Conservation (phyloP, 306 rosid genomes). For the Medicago ruthenica region DNA sequence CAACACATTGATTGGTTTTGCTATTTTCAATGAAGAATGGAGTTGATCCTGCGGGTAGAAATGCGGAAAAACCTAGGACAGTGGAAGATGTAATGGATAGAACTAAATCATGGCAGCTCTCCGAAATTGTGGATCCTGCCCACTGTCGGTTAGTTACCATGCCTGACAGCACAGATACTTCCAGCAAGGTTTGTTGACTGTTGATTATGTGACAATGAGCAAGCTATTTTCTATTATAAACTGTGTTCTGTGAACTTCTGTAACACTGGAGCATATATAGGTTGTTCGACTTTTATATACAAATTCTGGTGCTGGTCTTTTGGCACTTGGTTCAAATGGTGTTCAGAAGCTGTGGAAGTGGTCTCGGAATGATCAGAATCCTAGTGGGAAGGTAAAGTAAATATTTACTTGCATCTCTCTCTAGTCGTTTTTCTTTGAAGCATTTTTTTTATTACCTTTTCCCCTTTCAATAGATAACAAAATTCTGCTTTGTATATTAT, state of each 20-base stretch:
- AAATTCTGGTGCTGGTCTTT: slow-evolving; percentile 75
- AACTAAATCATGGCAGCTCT: slow-evolving; percentile 77
- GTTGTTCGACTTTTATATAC: slow-evolving; percentile 82
- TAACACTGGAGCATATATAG: slow-evolving; percentile 45
- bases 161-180: slow-evolving; percentile 78
- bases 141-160: slow-evolving; percentile 74
- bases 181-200: slow-evolving; percentile 73
- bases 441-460: slow-evolving; percentile 2
- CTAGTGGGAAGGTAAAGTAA: slow-evolving; percentile 66
- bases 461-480: slow-evolving; percentile 33
- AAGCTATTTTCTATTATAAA: slow-evolving; percentile 26
- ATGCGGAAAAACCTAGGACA: slow-evolving; percentile 64
- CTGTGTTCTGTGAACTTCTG: slow-evolving; percentile 31
- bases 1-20: slow-evolving; percentile 48
- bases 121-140: slow-evolving; percentile 78
- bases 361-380: slow-evolving; percentile 76
- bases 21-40: slow-evolving; percentile 61
- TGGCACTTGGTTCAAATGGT: slow-evolving; percentile 93
- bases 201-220: slow-evolving; percentile 32
- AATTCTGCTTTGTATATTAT: slow-evolving; percentile 49
- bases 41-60: slow-evolving; percentile 62
- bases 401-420: slow-evolving; percentile 4
- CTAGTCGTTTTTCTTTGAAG: slow-evolving; percentile 23
- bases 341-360: slow-evolving; percentile 91
- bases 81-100: slow-evolving; percentile 68